A percentile compares a stretch with the other conserved stretches of the same genome.
Conservation (phyloP, 2,329 filamentous ascomycete species). For the Triangularia setosa region DNA sequence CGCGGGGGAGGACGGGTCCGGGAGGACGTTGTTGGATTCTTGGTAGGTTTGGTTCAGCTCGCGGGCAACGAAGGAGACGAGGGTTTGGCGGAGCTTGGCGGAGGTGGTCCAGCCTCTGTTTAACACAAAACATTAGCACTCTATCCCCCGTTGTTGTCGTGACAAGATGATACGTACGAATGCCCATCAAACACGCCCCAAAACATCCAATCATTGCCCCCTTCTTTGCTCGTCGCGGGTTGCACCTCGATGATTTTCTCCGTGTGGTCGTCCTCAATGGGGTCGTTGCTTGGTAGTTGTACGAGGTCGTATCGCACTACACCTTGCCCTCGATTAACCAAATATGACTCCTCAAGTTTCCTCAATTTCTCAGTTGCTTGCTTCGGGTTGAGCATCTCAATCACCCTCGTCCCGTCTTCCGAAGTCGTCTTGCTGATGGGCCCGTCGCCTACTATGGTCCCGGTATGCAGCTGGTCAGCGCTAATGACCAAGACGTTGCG, state of each 20-base stretch:
- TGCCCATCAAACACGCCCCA: conserved; percentile 99
- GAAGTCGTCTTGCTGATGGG: conserved; percentile 86
- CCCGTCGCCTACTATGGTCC: conserved; percentile 77
- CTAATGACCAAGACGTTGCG: conserved; percentile 80
- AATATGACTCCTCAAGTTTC: conserved; percentile 85
- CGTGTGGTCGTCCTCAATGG: conserved; percentile 96
- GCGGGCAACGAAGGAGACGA: conserved; percentile 88
- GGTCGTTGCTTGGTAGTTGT: conserved; percentile 92
- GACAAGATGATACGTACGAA: conserved; percentile 56
- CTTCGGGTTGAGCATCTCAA: conserved; percentile 95
- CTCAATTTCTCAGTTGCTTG: conserved; percentile 88
- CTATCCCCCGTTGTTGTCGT: too few species aligned
- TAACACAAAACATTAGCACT: too few species aligned
- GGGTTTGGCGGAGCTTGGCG: conserved; percentile 84
- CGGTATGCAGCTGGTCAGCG: conserved; percentile 84
- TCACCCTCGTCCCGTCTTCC: conserved; percentile 75
- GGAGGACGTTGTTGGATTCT: conserved; percentile 57
- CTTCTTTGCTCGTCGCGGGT: conserved; percentile 42
- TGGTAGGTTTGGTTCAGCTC: conserved; percentile 93
- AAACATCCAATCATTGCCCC: conserved; percentile 94
- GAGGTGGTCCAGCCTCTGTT: conserved; percentile 93
- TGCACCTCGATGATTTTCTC: conserved; percentile 96
- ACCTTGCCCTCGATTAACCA: conserved; percentile 82
- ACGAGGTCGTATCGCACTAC: conserved; percentile 93
- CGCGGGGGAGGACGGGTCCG: conserved; percentile 68